A percentile compares a stretch with the other conserved stretches of the same genome.
phyloP scores from a whole-genome alignment of 2,329 filamentous ascomycete genomes.

The Fusarium hainanense region DNA sequence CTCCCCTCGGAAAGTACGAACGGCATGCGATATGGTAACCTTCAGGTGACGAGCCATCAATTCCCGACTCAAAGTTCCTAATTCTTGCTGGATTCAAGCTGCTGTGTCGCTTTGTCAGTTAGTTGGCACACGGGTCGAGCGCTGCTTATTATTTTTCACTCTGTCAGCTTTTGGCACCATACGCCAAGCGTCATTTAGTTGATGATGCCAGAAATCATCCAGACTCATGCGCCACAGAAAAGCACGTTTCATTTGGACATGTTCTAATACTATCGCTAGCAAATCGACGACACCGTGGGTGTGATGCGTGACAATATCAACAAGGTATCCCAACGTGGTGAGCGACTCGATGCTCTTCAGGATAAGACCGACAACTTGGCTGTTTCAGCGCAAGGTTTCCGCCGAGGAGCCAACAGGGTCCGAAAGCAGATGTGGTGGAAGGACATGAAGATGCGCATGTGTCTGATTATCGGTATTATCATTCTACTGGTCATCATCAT shows the following conservation, averaged over 20 bases:
- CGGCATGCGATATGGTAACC: background rate
- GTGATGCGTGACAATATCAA: constrained; percentile 99
- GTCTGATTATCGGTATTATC: constrained; percentile 89
- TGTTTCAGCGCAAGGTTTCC: constrained; percentile 93
- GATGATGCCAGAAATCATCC: background rate
- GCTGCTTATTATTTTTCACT: background rate
- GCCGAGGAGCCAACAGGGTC: constrained; percentile 93
- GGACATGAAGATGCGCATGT: constrained; percentile 99
- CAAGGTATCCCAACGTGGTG: constrained; percentile 93
- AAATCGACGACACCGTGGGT: constrained; percentile 96
- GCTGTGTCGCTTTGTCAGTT: background rate
- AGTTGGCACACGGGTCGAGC: background rate
- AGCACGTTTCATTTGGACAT: background rate
- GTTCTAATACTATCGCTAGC: constrained; percentile 63
- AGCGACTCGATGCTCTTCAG: constrained; percentile 86
- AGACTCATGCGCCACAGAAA: constrained; percentile 3
- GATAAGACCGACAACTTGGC: constrained; percentile 96
- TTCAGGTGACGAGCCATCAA: background rate
- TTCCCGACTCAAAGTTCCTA: background rate
- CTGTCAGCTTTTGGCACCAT: background rate
- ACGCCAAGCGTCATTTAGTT: background rate
- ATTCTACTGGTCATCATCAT: constrained; percentile 94
- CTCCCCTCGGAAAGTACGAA: constrained; percentile 8
- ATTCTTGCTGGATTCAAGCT: background rate
- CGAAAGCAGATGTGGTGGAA: constrained; percentile 99